Evolutionary conservation across 345 rosid species (phyloP), one percentile per base, ranked within the genome.

Genomic region (Arabis hirsuta): DNA sequence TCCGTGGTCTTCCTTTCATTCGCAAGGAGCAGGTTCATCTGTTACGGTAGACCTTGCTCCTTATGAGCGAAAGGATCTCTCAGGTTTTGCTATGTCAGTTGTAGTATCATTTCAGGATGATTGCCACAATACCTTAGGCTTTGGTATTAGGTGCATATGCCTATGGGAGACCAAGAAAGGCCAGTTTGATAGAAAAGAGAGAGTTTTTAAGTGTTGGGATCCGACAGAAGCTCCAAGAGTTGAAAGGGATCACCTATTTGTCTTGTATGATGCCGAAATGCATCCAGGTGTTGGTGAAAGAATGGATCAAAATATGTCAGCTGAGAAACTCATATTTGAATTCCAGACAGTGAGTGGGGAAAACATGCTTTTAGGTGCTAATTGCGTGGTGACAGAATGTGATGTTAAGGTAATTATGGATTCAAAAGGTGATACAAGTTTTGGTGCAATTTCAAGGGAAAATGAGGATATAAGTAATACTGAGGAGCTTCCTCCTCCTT

Each of bases 81-180:
- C 70, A 7, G 82, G 82, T 8, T 55, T 79, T 31, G 61, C 61
- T 71, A 14, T 75, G 42, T 65, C 73, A 39, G 54, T 38, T 47
- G 44, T 66, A 3, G 46, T 71, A 46, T 56, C 58, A 32, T 78
- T 73, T 38, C 9, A 11, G 7, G 69, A 64, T 24, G 45, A 69
- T 45, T 24, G 4, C 73, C 51, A 57, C 11, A 56, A 27, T 6
- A 2, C 0, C n/a, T 20, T 42, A 19, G 73, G 73, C 51, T n/a
- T n/a, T 0, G 12, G 29, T 12, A 55, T 62, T 55, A 69, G 24
- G 54, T 64, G 71, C 34, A 14, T 8, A 38, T 36, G 67, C 48
- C n/a, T 8, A 57, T 32, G 65, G 63, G 0, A 14, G 3, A 4
- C 38, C 48, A 43, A 1, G 43, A 2, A 10, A 13, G 20, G 8